phyloP scores from a whole-genome alignment of 2,329 filamentous ascomycete species.

The Talaromyces sp. region DNA sequence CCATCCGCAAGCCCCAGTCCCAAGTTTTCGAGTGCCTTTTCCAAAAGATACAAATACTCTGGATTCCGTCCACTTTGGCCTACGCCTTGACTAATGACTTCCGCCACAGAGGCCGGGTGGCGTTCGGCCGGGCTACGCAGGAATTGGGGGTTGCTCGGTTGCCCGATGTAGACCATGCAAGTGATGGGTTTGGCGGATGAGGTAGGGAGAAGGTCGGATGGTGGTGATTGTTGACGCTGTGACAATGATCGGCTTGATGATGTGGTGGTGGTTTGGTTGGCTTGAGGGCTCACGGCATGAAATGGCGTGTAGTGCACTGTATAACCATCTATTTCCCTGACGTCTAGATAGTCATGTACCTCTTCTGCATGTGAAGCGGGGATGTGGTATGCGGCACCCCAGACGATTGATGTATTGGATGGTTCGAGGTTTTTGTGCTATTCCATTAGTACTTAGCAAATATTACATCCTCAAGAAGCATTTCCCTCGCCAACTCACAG shows the following conservation, averaged over 20 bases:
- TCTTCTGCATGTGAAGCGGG: constrained; percentile 66
- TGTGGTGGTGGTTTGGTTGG: constrained; percentile 1
- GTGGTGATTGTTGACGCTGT: constrained; percentile 4
- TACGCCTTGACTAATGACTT: constrained; percentile 70
- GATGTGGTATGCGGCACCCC: constrained; percentile 92
- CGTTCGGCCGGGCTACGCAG: constrained; percentile 56
- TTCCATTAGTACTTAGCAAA: neutral
- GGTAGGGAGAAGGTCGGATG: neutral
- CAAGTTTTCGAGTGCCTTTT: constrained; percentile 68
- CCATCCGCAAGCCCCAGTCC: constrained; percentile 74
- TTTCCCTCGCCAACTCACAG: constrained; percentile 44
- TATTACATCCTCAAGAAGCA: neutral
- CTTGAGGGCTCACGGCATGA: constrained; percentile 52
- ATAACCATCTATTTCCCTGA: constrained; percentile 96
- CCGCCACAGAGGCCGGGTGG: constrained; percentile 71
- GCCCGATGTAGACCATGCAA: constrained; percentile 87
- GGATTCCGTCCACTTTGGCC: constrained; percentile 87
- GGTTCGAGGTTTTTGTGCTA: constrained; percentile 36
- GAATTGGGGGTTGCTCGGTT: constrained; percentile 90
- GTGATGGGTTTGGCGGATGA: constrained; percentile 37
- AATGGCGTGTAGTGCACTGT: constrained; percentile 89
- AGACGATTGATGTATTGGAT: constrained; percentile 57
- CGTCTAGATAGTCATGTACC: constrained; percentile 87
- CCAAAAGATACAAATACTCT: constrained; percentile 82
- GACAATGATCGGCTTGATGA: neutral